Conservation (phyloP, 345 rosid species). For the Toxicodendron radicans region DNA sequence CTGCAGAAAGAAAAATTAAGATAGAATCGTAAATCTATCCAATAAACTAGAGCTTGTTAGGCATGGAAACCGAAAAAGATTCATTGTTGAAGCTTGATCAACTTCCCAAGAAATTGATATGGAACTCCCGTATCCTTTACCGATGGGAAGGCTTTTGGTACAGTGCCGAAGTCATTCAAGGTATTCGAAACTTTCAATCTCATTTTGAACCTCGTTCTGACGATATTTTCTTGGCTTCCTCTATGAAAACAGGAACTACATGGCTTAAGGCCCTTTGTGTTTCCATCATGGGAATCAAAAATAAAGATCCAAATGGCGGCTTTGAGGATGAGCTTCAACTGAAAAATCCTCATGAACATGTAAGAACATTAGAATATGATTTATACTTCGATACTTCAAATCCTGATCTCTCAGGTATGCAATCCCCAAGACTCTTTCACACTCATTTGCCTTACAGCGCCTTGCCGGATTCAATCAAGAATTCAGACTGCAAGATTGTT, state of each 20-base stretch:
- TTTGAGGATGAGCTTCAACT: constrained; percentile 14
- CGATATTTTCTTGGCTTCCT: constrained; percentile 34
- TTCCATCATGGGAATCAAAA: constrained; percentile 19
- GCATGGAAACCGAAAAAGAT: no score
- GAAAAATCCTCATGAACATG: constrained; percentile 18
- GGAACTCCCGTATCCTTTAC: constrained; percentile 21
- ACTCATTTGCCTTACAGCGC: constrained; percentile 35
- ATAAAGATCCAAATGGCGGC: background rate
- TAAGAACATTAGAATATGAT: constrained; percentile 25
- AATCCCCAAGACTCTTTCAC: constrained; percentile 27
- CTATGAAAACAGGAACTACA: constrained; percentile 40
- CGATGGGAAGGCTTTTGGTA: constrained; percentile 8
- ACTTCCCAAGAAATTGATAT: constrained; percentile 22
- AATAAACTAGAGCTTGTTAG: no score
- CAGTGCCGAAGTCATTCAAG: background rate
- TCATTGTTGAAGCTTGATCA: constrained; percentile 8
- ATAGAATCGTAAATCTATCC: no score
- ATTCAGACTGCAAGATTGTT: constrained; percentile 29
- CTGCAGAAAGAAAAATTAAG: no score
- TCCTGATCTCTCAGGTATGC: constrained; percentile 12
- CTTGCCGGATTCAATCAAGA: constrained; percentile 30
- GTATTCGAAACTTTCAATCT: constrained; percentile 20
- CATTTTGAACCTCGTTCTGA: constrained; percentile 19
- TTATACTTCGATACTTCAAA: constrained; percentile 5
- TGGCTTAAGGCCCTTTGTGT: constrained; percentile 40